Conservation (phyloP, 768 basidiomycete species). For the Boletus bicolor region DNA sequence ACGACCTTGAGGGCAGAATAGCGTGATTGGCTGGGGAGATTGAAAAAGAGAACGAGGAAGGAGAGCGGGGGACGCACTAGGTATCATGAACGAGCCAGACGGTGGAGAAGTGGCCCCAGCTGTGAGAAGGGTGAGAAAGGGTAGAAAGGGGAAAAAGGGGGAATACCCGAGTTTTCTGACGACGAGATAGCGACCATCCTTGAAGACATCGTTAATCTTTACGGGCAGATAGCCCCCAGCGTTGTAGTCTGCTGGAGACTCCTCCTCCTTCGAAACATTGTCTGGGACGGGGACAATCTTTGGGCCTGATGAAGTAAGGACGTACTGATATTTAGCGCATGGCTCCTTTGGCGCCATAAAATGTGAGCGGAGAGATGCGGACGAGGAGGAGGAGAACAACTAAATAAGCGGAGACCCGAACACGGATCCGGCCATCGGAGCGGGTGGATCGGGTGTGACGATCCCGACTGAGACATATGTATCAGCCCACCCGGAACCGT, state of each 20-base stretch:
- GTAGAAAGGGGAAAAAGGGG: background rate
- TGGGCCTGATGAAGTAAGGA: slow-evolving; percentile 60
- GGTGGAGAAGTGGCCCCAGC: slow-evolving; percentile 95
- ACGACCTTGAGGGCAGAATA: slow-evolving; percentile 94
- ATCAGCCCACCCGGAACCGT: background rate
- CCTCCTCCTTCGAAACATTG: slow-evolving; percentile 68
- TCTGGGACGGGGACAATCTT: slow-evolving; percentile 72
- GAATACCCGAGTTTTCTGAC: slow-evolving; percentile 85
- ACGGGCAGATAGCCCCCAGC: slow-evolving; percentile 78
- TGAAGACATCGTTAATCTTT: slow-evolving; percentile 80
- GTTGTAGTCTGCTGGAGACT: slow-evolving; percentile 82
- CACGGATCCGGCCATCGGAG: slow-evolving; percentile 18
- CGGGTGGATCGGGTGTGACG: background rate
- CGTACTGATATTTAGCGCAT: slow-evolving; percentile 74
- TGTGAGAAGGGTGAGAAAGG: slow-evolving; percentile 30
- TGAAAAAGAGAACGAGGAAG: slow-evolving; percentile 13
- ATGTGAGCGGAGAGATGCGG: slow-evolving; percentile 3
- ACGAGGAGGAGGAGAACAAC: background rate
- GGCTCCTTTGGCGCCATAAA: slow-evolving; percentile 65
- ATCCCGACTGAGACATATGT: background rate
- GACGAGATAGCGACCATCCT: slow-evolving; percentile 78
- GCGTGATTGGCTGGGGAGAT: slow-evolving; percentile 49
- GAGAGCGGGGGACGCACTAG: slow-evolving; percentile 47
- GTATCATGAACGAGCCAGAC: slow-evolving; percentile 87
- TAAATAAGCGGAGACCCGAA: slow-evolving; percentile 11